phyloP scores from a whole-genome alignment of 495 filamentous ascomycete genomes.

The Recurvomyces mirabilis region DNA sequence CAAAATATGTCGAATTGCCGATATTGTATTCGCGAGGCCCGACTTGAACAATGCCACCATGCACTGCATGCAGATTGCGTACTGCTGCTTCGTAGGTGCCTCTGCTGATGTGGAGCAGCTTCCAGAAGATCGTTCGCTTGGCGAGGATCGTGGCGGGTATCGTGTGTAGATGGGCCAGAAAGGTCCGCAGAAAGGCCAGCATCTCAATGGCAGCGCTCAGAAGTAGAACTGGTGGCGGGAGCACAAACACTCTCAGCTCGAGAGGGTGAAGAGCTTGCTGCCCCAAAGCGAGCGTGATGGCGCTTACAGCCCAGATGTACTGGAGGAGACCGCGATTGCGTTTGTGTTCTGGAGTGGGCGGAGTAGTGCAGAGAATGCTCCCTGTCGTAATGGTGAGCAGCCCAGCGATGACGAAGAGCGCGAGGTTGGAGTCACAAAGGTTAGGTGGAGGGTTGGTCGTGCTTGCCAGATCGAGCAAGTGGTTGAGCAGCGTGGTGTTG shows the following conservation, averaged over 20 bases:
- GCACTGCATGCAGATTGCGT: not conserved
- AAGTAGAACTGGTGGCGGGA: too few species aligned
- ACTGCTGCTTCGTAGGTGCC: not conserved
- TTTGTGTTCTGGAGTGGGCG: too few species aligned
- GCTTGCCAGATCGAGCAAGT: too few species aligned
- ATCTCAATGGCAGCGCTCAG: not conserved
- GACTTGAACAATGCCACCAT: slow-evolving; percentile 1
- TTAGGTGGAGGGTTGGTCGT: too few species aligned
- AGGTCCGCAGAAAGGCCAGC: not conserved
- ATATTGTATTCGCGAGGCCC: slow-evolving; percentile 5
- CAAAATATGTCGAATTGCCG: slow-evolving; percentile 1
- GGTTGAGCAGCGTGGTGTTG: too few species aligned
- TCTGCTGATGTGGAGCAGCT: slow-evolving; percentile 2
- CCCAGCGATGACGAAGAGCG: too few species aligned
- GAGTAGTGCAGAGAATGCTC: too few species aligned
- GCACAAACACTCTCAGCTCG: too few species aligned
- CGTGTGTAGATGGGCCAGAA: not conserved
- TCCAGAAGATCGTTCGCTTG: slow-evolving; percentile 5
- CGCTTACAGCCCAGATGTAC: too few species aligned
- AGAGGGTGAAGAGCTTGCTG: not conserved
- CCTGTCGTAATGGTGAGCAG: too few species aligned
- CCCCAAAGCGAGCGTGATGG: not conserved
- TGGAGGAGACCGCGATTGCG: too few species aligned
- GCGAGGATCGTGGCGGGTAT: not conserved
- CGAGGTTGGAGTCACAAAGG: too few species aligned